Evolutionary conservation across 192 early-diverging fungal genomes (phyloP).

Genomic region (Funneliformis geosporum): DNA sequence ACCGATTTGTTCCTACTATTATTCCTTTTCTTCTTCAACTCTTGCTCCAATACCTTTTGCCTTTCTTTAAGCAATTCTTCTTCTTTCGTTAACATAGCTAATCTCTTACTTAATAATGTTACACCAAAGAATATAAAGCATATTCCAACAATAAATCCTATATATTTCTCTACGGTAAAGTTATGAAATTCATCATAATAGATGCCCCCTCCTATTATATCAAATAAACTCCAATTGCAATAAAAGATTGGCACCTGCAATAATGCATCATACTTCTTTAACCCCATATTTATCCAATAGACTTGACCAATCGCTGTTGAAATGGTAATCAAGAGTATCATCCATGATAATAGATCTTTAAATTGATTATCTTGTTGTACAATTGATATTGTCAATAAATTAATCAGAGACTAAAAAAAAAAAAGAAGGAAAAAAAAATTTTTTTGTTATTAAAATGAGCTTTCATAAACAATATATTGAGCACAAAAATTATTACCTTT

Average conservation of each 20-base stretch:
- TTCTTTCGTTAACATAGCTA: constrained; percentile 47
- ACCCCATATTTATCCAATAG: constrained; percentile 84
- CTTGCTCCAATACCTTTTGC: not conserved
- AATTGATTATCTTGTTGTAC: constrained; percentile 77
- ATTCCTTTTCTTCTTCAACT: not conserved
- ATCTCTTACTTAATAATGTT: constrained; percentile 61
- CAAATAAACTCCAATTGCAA: constrained; percentile 79
- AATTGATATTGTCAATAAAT: constrained; percentile 65
- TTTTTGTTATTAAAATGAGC: not conserved
- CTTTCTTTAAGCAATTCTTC: constrained; percentile 31
- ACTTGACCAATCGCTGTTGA: constrained; percentile 76
- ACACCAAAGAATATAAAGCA: constrained; percentile 75
- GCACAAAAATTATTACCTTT: constrained; percentile 40
- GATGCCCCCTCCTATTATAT: constrained; percentile 80
- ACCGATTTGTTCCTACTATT: no score
- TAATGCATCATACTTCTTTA: constrained; percentile 77
- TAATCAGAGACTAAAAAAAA: constrained; percentile 55
- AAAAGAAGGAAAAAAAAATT: not conserved
- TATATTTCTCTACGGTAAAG: constrained; percentile 65
- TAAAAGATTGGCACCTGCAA: constrained; percentile 83
- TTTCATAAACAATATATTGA: not conserved
- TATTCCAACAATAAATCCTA: constrained; percentile 67
- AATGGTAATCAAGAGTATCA: constrained; percentile 70
- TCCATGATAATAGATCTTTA: constrained; percentile 61
- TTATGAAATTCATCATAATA: constrained; percentile 76